Conservation (phyloP, 495 filamentous ascomycete genomes). For the Hypoxylon lenormandii region DNA sequence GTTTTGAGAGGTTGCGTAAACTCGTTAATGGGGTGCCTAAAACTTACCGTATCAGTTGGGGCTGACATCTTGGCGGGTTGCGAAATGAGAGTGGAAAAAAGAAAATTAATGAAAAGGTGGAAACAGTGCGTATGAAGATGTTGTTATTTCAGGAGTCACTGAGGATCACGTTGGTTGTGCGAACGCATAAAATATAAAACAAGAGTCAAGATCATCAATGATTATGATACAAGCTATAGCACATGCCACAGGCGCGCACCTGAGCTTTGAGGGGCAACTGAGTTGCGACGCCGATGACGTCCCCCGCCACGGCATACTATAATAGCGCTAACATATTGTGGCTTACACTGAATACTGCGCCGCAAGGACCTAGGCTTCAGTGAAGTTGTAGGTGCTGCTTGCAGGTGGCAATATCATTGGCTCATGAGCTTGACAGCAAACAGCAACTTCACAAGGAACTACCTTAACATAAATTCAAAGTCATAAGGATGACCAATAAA, state of each 20-base stretch:
- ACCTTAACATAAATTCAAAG: too few species aligned
- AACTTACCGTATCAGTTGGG: slow-evolving; percentile 58
- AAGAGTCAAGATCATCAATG: slow-evolving; percentile 18
- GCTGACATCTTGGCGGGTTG: slow-evolving; percentile 55
- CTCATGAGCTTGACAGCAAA: background rate
- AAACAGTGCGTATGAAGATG: slow-evolving; percentile 8
- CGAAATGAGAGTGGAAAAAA: background rate
- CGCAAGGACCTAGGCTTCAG: slow-evolving; percentile 12
- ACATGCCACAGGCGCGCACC: slow-evolving; percentile 18
- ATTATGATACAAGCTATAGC: slow-evolving; percentile 27
- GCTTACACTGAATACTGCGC: slow-evolving; percentile 18
- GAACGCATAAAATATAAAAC: slow-evolving; percentile 26
- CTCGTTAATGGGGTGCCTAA: slow-evolving; percentile 18
- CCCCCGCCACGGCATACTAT: slow-evolving; percentile 29
- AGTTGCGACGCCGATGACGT: slow-evolving; percentile 51
- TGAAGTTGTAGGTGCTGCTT: too few species aligned
- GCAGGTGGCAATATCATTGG: too few species aligned
- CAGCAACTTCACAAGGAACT: background rate
- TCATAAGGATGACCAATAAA: too few species aligned
- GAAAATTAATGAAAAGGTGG: slow-evolving; percentile 2
- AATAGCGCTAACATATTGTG: slow-evolving; percentile 13
- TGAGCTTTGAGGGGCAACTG: slow-evolving; percentile 37
- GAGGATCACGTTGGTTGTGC: slow-evolving; percentile 13
- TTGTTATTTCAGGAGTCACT: slow-evolving; percentile 12
- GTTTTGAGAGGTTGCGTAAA: slow-evolving; percentile 25